A percentile compares a stretch with the other conserved stretches of the same genome.
Conservation (phyloP, 2,329 filamentous ascomycete genomes). For the Fusarium sp. region DNA sequence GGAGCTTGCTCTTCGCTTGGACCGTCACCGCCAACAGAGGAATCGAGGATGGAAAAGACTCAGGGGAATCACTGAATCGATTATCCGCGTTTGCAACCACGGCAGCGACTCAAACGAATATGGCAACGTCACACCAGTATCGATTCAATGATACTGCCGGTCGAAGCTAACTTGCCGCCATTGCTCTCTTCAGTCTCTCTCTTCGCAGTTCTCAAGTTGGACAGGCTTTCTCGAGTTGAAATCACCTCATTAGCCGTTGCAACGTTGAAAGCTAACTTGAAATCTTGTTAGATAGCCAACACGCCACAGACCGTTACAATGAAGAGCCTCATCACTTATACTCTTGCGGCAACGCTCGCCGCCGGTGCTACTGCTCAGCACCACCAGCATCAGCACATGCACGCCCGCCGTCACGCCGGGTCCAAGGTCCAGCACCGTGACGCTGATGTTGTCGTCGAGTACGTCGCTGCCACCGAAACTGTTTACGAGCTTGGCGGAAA, state of each 20-base stretch:
- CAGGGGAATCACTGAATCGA: background rate
- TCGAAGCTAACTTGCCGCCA: no score
- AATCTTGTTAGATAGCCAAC: slow-evolving; percentile 20
- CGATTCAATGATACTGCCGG: background rate
- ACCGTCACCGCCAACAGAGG: background rate
- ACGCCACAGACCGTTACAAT: slow-evolving; percentile 49
- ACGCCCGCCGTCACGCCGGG: slow-evolving; percentile 62
- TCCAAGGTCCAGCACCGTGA: slow-evolving; percentile 59
- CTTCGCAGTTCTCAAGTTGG: background rate
- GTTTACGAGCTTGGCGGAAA: slow-evolving; percentile 77
- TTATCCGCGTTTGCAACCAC: background rate
- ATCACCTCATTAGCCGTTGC: slow-evolving; percentile 7
- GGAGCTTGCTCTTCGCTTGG: background rate
- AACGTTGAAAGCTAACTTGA: slow-evolving; percentile 28
- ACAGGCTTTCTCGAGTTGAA: background rate
- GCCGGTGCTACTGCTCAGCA: slow-evolving; percentile 66
- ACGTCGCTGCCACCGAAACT: slow-evolving; percentile 70
- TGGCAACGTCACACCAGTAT: background rate
- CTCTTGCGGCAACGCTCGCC: slow-evolving; percentile 63
- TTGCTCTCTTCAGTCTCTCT: background rate
- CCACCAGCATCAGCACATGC: slow-evolving; percentile 67
- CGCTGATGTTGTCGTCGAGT: slow-evolving; percentile 58
- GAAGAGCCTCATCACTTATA: slow-evolving; percentile 60
- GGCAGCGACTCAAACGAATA: background rate
- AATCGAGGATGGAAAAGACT: background rate